phyloP scores from a whole-genome alignment of 2,329 filamentous ascomycete species.

The Paramyrothecium sp. region DNA sequence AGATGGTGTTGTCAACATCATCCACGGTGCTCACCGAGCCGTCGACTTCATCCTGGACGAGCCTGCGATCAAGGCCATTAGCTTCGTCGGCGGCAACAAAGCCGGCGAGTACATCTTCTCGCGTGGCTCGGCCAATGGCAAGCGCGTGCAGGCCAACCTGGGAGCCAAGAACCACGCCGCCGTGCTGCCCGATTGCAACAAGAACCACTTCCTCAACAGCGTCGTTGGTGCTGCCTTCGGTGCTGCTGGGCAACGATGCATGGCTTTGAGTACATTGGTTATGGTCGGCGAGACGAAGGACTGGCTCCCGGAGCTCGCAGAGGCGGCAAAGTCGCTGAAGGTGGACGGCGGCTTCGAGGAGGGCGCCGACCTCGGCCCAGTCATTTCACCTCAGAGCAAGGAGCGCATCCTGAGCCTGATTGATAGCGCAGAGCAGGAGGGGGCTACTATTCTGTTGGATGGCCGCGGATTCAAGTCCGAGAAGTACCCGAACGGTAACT shows the following conservation, averaged over 20 bases:
- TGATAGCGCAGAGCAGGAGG: conserved; percentile 73
- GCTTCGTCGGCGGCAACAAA: conserved; percentile 85
- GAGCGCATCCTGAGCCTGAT: conserved; percentile 76
- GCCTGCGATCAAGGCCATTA: conserved; percentile 81
- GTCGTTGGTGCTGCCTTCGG: conserved; percentile 83
- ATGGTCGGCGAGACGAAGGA: conserved; percentile 83
- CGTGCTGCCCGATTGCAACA: conserved; percentile 83
- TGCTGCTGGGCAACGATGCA: conserved; percentile 81
- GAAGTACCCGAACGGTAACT: conserved; percentile 85
- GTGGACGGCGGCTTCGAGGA: conserved; percentile 81
- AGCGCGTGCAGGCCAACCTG: conserved; percentile 84
- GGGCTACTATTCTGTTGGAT: conserved; percentile 79
- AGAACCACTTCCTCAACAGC: conserved; percentile 84
- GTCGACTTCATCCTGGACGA: conserved; percentile 87
- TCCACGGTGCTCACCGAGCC: conserved; percentile 77
- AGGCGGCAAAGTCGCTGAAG: conserved; percentile 69
- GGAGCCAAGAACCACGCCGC: conserved; percentile 88
- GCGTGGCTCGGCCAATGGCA: conserved; percentile 78
- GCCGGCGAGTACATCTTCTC: conserved; percentile 84
- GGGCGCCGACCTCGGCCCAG: conserved; percentile 76
- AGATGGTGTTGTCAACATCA: conserved; percentile 76
- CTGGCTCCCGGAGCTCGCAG: conserved; percentile 76
- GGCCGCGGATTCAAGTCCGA: conserved; percentile 71
- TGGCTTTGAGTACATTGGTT: conserved; percentile 81
- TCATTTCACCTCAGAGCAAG: conserved; percentile 78